Conservation (phyloP, 2,329 filamentous ascomycete species). For the Xylariales sp. region DNA sequence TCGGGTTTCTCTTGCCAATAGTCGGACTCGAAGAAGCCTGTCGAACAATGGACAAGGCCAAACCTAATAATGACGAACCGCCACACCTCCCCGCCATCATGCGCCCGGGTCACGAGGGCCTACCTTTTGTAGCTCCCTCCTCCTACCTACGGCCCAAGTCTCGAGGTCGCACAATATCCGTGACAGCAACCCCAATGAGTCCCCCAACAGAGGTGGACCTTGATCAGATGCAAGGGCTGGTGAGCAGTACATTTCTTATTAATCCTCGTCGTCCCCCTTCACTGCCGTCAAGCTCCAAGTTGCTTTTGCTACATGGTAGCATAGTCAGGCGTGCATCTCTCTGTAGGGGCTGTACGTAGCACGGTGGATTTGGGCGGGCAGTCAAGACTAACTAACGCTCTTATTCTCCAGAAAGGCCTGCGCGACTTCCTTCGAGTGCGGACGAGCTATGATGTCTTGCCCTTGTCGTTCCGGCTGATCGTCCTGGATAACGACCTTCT, state of each 20-base stretch:
- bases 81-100: constrained; percentile 7
- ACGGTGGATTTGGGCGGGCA: no score
- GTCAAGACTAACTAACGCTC: no score
- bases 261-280: constrained; percentile 5
- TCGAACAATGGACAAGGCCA: constrained; percentile 5
- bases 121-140: constrained; percentile 56
- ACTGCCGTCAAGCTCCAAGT: no score
- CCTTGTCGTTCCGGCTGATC: constrained; percentile 91
- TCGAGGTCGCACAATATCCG: constrained; percentile 35
- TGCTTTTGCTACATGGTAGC: no score
- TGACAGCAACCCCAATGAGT: constrained; percentile 44
- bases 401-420: constrained; percentile 86
- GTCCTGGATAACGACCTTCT: constrained; percentile 91
- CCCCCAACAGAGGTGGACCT: constrained; percentile 52
- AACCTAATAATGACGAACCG: constrained; percentile 5
- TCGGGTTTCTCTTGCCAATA: no score
- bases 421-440: constrained; percentile 94
- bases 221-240: constrained; percentile 75
- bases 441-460: constrained; percentile 96
- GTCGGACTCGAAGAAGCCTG: no score
- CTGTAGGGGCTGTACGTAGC: no score
- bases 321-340: no score
- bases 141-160: constrained; percentile 48
- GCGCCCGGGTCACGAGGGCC: constrained; percentile 41
- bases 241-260: constrained; percentile 40